These are phyloP conservation scores for Lomentospora prolificans DNA, from an alignment of 2,329 filamentous ascomycete species.

Conservation along the genomic window DNA sequence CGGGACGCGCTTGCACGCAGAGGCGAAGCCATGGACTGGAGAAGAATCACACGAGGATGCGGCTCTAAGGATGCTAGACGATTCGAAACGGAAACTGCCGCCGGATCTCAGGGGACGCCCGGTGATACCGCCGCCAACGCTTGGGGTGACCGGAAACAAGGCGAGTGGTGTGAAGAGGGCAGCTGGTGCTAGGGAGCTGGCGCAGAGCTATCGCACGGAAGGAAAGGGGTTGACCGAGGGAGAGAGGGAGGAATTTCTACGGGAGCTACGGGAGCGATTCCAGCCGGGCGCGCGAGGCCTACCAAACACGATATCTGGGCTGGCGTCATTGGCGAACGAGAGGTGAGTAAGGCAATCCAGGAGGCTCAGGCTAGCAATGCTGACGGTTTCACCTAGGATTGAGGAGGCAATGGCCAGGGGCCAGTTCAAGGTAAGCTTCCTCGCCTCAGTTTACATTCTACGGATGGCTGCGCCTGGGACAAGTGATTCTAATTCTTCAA, in stretches of 20 bases:
- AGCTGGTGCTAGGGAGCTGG: conserved; percentile 47
- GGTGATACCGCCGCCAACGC: conserved; percentile 31
- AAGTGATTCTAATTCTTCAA: neutral
- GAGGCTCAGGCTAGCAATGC: neutral
- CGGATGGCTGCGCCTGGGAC: no score
- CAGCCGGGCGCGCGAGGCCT: conserved; percentile 60
- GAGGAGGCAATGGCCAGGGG: conserved; percentile 89
- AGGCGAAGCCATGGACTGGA: conserved; percentile 66
- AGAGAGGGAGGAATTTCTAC: conserved; percentile 62
- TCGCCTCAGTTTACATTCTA: no score
- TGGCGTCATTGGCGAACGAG: conserved; percentile 80
- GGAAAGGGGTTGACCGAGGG: conserved; percentile 51
- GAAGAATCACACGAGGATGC: conserved; percentile 64
- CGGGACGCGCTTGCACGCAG: conserved; percentile 59
- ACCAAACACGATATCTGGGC: conserved; percentile 66
- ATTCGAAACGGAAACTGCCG: conserved; percentile 60
- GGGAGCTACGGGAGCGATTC: conserved; percentile 74
- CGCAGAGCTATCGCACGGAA: conserved; percentile 35
- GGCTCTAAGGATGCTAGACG: conserved; percentile 74
- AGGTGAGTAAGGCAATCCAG: conserved; percentile 13
- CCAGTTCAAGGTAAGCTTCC: conserved; percentile 50
- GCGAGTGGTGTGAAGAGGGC: conserved; percentile 33
- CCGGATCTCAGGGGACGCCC: conserved; percentile 35
- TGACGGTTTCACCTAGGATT: conserved; percentile 39
- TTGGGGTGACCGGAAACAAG: conserved; percentile 32